A percentile compares a stretch with the other conserved stretches of the same genome.
Conservation (phyloP, 1,284 basidiomycete genomes). For the Melanopsichium pennsylvanicum region DNA sequence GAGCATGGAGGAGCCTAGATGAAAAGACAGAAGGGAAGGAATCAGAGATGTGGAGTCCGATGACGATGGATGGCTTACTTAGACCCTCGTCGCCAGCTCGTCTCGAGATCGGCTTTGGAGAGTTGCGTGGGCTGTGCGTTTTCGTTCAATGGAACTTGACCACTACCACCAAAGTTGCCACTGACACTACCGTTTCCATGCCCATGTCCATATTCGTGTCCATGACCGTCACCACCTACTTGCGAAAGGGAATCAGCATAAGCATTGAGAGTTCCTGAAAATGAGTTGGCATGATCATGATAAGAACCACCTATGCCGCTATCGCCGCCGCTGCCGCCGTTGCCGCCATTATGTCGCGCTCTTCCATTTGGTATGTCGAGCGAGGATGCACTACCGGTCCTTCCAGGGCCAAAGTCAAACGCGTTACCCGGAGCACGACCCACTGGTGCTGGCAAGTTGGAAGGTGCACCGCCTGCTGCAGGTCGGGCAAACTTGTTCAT, state of each 20-base stretch:
- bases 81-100: conserved; percentile 37
- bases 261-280: neutral
- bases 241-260: conserved; percentile 5
- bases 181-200: conserved; percentile 9
- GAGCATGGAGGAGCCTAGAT: neutral
- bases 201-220: conserved; percentile 1
- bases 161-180: neutral
- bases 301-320: neutral
- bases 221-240: neutral
- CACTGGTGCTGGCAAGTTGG: conserved; percentile 24
- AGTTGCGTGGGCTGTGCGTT: conserved; percentile 1
- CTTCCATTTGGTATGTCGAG: conserved; percentile 19
- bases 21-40: neutral
- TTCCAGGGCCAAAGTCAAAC: conserved; percentile 38
- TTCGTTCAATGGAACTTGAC: neutral
- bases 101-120: conserved; percentile 37
- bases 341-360: conserved; percentile 2
- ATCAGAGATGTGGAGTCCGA: neutral
- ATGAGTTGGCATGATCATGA: neutral
- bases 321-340: conserved; percentile 10
- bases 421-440: conserved; percentile 38
- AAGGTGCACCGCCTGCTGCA: neutral
- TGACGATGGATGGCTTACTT: conserved; percentile 6
- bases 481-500: conserved; percentile 17
- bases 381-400: conserved; percentile 24